Evolutionary conservation across 345 rosid genomes (phyloP), one percentile per base, ranked within the genome.

Genomic region (Linum trigynum): DNA sequence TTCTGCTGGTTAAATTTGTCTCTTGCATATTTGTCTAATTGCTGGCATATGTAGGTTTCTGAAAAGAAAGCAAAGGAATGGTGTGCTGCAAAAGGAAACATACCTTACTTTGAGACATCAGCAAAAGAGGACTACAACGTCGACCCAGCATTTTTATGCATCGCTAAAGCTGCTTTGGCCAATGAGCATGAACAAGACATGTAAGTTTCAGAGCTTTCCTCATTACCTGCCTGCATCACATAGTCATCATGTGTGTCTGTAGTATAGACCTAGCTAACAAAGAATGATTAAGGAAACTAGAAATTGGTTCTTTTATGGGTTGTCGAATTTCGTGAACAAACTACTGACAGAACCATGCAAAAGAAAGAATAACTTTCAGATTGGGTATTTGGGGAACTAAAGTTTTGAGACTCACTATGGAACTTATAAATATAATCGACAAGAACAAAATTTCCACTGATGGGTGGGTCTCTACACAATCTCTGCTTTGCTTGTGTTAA

Each of bases 41-140:
- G 17, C 2, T 66, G 45, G 67, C 60, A 16, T 0, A 36, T 60
- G 45, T 65, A 92, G 98, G 98, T 92, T 56, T 92, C 98, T 57
- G 94, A 92, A 78, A 92, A 90, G 89, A 92, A 90, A 80, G 98
- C 98, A 38, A 83, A 84, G 78, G 98, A 92, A 35, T 92, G 98
- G 98, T 92, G 98, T 69, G 86, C 85, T 55, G 75, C 91, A 8
- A 92, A 86, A 70, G 96, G 97, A 60, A 85, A 85, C 77, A 87
- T 92, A 64, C 85, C 90, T 43, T 92, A 92, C 80, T 88, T 80
- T 69, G 98, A 92, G 83, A 92, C 96, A 64, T 92, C 97, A 17
- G 98, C 98, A 41, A 92, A 92, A 80, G 97, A 92, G 76, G 96
- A 90, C 80, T 72, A 77, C 84, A 90, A 92, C 72, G 91, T 92